Evolutionary conservation across 345 rosid genomes (phyloP).

Genomic region (Eucalyptus leucophloia): DNA sequence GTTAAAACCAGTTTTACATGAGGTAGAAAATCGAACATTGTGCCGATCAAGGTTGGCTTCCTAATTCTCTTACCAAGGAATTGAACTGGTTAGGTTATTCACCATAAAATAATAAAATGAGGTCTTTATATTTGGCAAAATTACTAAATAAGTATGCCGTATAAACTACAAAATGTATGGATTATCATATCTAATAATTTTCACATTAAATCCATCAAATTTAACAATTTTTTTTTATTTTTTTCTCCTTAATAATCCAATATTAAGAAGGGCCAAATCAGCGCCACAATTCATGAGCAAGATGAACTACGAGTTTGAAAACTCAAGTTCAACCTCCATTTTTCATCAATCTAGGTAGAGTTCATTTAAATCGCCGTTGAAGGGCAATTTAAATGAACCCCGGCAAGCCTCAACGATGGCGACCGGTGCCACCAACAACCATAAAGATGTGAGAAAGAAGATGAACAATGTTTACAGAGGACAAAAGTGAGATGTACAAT

Average conservation of each 20-base stretch:
- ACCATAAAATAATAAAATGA: not conserved
- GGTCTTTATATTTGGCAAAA: not conserved
- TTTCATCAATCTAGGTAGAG: not conserved
- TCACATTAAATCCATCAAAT: not conserved
- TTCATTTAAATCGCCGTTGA: rapidly evolving
- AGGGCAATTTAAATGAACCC: not conserved
- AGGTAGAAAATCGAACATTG: not conserved
- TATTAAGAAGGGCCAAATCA: not conserved
- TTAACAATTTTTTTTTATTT: not conserved
- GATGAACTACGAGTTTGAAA: too few relatives aligned
- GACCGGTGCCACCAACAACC: not conserved
- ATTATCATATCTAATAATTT: not conserved
- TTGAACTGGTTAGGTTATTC: not conserved
- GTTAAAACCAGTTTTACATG: not conserved
- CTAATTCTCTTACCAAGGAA: not conserved
- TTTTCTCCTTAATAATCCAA: not conserved
- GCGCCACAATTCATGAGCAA: rapidly evolving
- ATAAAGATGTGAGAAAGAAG: not conserved
- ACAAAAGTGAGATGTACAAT: not conserved
- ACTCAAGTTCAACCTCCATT: not conserved
- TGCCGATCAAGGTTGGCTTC: not conserved
- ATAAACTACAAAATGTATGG: not conserved
- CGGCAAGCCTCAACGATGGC: not conserved
- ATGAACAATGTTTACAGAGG: not conserved
- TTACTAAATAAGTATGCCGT: not conserved